phyloP scores from a whole-genome alignment of 345 rosid genomes.

The Linum trigynum region DNA sequence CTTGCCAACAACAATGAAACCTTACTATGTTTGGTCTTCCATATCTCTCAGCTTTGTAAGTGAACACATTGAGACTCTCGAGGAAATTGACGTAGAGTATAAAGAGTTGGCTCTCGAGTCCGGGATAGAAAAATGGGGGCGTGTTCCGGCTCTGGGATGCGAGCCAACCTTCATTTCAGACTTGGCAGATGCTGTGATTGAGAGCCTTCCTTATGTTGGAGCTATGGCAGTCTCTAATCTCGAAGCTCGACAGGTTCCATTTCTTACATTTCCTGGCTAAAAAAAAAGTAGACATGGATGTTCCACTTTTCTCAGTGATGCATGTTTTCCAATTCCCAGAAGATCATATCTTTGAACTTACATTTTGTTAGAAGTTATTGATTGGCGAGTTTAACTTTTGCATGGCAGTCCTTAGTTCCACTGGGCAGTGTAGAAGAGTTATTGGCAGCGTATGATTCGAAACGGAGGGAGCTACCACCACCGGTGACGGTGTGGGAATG shows the following conservation, averaged over 20 bases:
- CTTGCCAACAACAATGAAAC: background rate
- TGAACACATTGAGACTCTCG: constrained; percentile 95
- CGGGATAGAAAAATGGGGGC: constrained; percentile 92
- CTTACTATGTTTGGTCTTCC: constrained; percentile 7
- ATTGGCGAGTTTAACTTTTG: constrained; percentile 6
- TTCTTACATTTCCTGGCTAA: too few relatives aligned
- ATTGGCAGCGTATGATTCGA: constrained; percentile 80
- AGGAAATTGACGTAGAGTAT: constrained; percentile 97
- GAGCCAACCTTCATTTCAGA: constrained; percentile 91
- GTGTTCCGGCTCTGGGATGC: constrained; percentile 92
- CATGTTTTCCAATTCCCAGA: background rate
- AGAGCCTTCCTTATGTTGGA: constrained; percentile 96
- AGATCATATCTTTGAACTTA: background rate
- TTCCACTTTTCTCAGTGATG: too few relatives aligned
- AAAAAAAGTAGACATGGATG: too few relatives aligned
- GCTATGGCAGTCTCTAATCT: constrained; percentile 97
- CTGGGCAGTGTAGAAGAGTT: constrained; percentile 89
- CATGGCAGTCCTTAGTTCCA: constrained; percentile 80
- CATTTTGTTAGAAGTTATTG: background rate
- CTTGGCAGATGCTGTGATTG: constrained; percentile 95
- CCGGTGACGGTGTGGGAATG: constrained; percentile 96
- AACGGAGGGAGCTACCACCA: constrained; percentile 81
- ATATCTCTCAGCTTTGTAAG: constrained; percentile 69
- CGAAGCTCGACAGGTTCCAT: constrained; percentile 90
- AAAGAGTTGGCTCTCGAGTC: constrained; percentile 86